Base-by-base conservation (phyloP, 2,329 filamentous ascomycete genomes). In the Colletotrichum eremochloae region DNA sequence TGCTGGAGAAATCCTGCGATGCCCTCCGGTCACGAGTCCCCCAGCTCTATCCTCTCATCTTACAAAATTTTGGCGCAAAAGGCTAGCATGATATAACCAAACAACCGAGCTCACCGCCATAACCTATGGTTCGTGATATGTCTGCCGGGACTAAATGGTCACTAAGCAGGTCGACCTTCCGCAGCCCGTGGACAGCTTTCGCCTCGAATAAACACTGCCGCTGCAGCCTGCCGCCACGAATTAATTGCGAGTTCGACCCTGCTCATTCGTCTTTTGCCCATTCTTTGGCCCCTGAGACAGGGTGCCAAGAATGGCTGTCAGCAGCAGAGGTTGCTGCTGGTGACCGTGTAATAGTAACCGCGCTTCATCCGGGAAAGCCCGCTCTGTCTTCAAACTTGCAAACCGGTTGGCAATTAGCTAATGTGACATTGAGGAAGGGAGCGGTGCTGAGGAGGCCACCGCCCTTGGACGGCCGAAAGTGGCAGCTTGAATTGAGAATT, bases 121-220 rank as follows among this genome's bases (percentile, higher is more conserved):
- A 4, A 56, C 66, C 0, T 57, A 63, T 18, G n/a, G 40, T 12
- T 29, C 50, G 6, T 57, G 58, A 58, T 40, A 29, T 3, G 40
- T 68, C 38, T 68, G 66, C 58, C 50, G 24, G 29, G 58, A 68
- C 57, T 63, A 63, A 18, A 53, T 63, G 8, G 58, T 68, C 11
- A 68, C 57, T 3, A 50, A 40, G 3, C 29, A 40, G 31, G 29
- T 52, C 6, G 31, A 63, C 15, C 57, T 48, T 6, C 56, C 31
- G 0, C 38, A 33, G 14, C 12, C 46, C 20, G 40, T 63, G 38
- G 57, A 46, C 12, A 46, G 63, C 2, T 50, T 48, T n/a, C 63
- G 50, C 24, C 52, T 38, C 14, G 63, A 65, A 5, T 57, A 40
- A 29, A 2, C 55, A 20, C 15, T 29, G 18, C 29, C 40, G 50